Evolutionary conservation across 179 eudicot species (phyloP), one percentile per base, ranked within the genome.

Genomic region (Silene noctiflora): DNA sequence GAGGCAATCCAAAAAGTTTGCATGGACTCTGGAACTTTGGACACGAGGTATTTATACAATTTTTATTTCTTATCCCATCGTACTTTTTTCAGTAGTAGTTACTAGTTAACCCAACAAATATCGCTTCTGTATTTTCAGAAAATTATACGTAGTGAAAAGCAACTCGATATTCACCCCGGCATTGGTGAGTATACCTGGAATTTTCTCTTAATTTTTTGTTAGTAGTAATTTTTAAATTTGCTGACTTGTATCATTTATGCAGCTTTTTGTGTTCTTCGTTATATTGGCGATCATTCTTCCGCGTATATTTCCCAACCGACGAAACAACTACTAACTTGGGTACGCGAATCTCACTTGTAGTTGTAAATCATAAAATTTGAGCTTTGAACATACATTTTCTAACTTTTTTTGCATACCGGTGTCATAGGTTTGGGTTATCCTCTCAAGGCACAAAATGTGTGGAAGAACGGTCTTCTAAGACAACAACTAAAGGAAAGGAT

Each of bases 11-110:
- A 88, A 83, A 93, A 85, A 74, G 48, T 79, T 33, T 92, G 98
- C 89, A 86, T 78, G 85, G 89, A 89, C 48, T 94, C 98, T 0
- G 96, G 93, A 76, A 86, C 94, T 60, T 82, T 90, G 61, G 71
- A 67, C 76, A 80, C 82, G 81, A 89, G 97, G 98, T 94, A 39
- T 22, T 69, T 46, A 3, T 27, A 64, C 24, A 35, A 25, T 65
- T 31, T 31, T 72, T 74, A 19, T 53, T 29, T 29, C 42, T 22
- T 51, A 51, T 51, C 58, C 74, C 63, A 51, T 17, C 29, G 5
- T 29, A 24, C 21, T 24, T 13, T 27, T 51, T 64, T 12, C 12
- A 20, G 1, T 17, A n/a, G 4, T 51, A 10, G 51, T 0, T 21
- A 29, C 25, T 79, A 6, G 67, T 72, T 55, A 13, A 11, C 14